Base-by-base conservation (phyloP, 1,284 basidiomycete species). In the Irpex lacteus region DNA sequence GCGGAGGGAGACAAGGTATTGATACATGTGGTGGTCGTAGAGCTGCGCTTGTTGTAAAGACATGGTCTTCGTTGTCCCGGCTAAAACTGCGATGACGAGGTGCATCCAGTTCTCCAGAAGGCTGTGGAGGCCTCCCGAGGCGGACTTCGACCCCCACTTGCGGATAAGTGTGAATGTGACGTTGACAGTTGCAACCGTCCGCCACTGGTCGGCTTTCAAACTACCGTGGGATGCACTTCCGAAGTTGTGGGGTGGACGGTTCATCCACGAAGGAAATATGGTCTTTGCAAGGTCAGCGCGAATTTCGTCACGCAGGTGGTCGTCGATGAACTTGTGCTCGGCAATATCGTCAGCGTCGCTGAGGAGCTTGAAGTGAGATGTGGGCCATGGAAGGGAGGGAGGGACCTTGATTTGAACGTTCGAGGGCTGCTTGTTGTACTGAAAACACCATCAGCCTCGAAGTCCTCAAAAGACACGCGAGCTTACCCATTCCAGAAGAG, bases 201-300 rank as follows among this genome's bases (percentile, higher is more conserved):
- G 21, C 71, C 71, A 75, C 34, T 74, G 68, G 61, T 74, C 72
- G 1, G 73, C 73, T 34, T 65, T 70, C 36, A 74, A 66, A 50
- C 69, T 72, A 9, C 71, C 71, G 44, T 68, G 68, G 5, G 26
- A 37, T 2, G 63, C n/a, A 40, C 61, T 67, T 2, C 71, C 72
- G 21, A 70, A 68, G 47, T 69, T 68, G 8, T 15, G 15, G 1
- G 72, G 71, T 0, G 66, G 40, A 0, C 62, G 62, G 4, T 61
- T 62, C 0, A 73, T 67, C 72, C 72, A 74, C 2, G 69, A 66
- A 9, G 72, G 72, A 15, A 70, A 47, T 4, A 53, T 26, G 1
- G 65, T 69, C 5, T 49, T 18, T 6, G 13, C 9, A 11, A 70
- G 68, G 53, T 70, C 70, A 0, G 58, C 49, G 4, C 65, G 65